These are phyloP conservation scores for Kwoniella mangroviensis DNA, from an alignment of 768 basidiomycete species.

Conservation along the genomic window DNA sequence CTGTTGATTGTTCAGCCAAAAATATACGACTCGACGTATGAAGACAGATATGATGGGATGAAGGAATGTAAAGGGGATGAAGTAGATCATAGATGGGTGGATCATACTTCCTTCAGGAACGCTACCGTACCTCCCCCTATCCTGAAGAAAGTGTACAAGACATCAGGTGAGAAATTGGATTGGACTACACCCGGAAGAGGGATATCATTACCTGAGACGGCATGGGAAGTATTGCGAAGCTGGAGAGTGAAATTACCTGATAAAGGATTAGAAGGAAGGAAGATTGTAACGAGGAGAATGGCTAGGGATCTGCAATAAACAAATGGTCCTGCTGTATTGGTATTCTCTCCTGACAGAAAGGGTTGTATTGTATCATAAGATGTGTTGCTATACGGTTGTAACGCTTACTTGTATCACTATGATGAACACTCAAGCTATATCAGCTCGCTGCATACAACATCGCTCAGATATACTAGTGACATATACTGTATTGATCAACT, in stretches of 20 bases:
- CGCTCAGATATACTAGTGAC: background rate
- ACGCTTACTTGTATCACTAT: background rate
- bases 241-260: conserved; percentile 25
- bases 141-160: conserved; percentile 19
- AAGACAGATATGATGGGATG: background rate
- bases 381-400: background rate
- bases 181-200: conserved; percentile 14
- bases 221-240: conserved; percentile 17
- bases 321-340: background rate
- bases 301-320: conserved; percentile 1
- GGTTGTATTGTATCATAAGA: background rate
- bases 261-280: conserved; percentile 7
- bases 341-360: no score
- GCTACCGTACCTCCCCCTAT: conserved; percentile 11
- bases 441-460: no score
- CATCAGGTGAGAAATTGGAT: conserved; percentile 4
- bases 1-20: conserved; percentile 12
- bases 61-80: background rate
- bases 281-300: conserved; percentile 22
- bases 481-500: background rate
- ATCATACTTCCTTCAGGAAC: conserved; percentile 18
- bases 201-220: conserved; percentile 12
- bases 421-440: background rate
- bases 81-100: conserved; percentile 17
- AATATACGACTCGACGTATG: conserved; percentile 4